A percentile compares a stretch with the other conserved stretches of the same genome.
Conservation (phyloP, 345 rosid genomes). For the Bretschneidera sinensis region DNA sequence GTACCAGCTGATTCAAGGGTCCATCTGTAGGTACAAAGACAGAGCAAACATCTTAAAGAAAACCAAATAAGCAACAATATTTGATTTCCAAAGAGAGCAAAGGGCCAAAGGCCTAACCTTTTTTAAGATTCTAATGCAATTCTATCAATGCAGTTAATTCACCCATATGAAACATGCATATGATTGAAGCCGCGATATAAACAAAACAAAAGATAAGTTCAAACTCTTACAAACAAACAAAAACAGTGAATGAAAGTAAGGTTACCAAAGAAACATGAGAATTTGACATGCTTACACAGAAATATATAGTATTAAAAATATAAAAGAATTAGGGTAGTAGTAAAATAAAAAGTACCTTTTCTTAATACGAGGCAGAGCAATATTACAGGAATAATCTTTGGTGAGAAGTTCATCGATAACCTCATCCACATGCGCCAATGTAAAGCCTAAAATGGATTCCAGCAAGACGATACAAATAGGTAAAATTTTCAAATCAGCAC, state of each 20-base stretch:
- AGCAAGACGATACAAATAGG: background rate
- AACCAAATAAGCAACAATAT: background rate
- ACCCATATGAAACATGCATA: no score
- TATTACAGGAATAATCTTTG: conserved; percentile 80
- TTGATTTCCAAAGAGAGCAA: background rate
- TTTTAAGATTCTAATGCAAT: no score
- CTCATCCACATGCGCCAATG: conserved; percentile 79
- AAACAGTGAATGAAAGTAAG: no score
- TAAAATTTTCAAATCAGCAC: background rate
- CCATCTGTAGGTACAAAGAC: conserved; percentile 40
- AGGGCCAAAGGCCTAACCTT: background rate
- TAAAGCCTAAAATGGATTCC: conserved; percentile 51
- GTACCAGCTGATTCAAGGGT: conserved; percentile 66
- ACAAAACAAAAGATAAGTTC: no score
- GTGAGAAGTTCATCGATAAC: conserved; percentile 81
- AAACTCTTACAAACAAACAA: no score
- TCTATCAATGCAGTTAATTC: no score
- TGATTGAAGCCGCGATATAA: no score
- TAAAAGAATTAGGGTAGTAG: background rate
- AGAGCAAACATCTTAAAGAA: conserved; percentile 4
- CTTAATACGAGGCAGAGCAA: conserved; percentile 83
- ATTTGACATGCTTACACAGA: no score
- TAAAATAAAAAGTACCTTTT: conserved; percentile 49
- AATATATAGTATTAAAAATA: no score
- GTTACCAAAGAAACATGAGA: no score